Evolutionary conservation across 169 alveolate species (phyloP), one percentile per base, ranked within the genome.

Genomic region (Eimeria falciformis): DNA sequence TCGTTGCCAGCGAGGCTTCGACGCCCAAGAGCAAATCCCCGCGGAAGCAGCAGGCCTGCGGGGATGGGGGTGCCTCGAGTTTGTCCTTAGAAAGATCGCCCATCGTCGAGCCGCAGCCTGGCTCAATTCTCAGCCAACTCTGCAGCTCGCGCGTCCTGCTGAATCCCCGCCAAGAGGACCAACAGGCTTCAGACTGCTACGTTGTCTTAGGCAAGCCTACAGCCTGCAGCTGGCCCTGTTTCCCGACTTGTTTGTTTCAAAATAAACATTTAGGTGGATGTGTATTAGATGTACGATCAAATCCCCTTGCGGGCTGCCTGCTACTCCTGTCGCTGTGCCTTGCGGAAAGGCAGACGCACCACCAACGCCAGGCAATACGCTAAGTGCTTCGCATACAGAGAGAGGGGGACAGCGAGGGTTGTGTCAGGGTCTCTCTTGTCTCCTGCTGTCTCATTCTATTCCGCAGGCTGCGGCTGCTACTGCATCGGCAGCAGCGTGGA

Each of bases 401-500:
- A n/a, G n/a, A n/a, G n/a, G n/a, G n/a, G n/a, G n/a, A n/a, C n/a
- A n/a, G n/a, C n/a, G n/a, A n/a, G n/a, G n/a, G 56, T 71, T 37
- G 33, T 33, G 56, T 17, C 17, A 2, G 2, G 4, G n/a, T 23
- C 43, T 45, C 56, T 29, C 55, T 6, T 71, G 53, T n/a, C 53
- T 33, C 7, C 25, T 71, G 56, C 25, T 71, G 53, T 53, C 82
- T 71, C 55, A 1, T 5, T 33, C 43, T 65, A 43, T 43, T 65
- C 37, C 6, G 23, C 23, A 2, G 23, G 75, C 3, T 3, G 69
- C 14, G 23, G 75, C 37, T 65, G 75, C 75, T 65, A 18, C 33
- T 65, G 37, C 75, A 25, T 14, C 29, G 23, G 43, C 75, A 25
- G 75, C 40, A 25, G 75, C 40, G 97, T 97, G 55, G 98, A 97